Percentiles rank a stretch among this genome's conserved stretches.
phyloP scores from a whole-genome alignment of 768 basidiomycete genomes.

The Hypsizygus marmoreus region DNA sequence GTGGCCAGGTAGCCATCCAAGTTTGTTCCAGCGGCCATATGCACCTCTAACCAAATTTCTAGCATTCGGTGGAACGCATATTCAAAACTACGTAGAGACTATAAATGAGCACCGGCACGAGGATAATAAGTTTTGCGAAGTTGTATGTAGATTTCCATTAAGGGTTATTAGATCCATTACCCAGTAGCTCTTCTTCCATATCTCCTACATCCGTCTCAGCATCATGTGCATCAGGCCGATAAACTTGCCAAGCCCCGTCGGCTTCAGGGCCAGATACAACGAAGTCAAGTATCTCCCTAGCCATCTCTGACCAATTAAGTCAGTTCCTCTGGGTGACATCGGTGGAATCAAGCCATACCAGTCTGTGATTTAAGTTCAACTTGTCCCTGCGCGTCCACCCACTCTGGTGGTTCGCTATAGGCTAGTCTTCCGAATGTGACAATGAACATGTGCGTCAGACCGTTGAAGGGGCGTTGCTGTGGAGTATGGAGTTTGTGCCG shows the following conservation, averaged over 20 bases:
- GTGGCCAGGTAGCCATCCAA: conserved; percentile 41
- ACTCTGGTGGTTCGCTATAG: conserved; percentile 66
- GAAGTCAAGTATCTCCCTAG: conserved; percentile 60
- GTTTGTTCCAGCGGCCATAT: too few relatives aligned
- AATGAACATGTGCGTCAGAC: conserved; percentile 68
- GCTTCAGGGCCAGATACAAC: conserved; percentile 74
- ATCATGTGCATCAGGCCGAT: conserved; percentile 48
- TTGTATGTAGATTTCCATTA: neutral
- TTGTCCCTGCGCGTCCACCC: conserved; percentile 45
- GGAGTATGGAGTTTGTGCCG: conserved; percentile 60
- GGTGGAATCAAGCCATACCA: too few relatives aligned
- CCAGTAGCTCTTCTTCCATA: conserved; percentile 52
- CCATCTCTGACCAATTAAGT: too few relatives aligned
- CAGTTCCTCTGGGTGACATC: too few relatives aligned
- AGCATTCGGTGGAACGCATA: conserved; percentile 13
- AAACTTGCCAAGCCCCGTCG: conserved; percentile 66
- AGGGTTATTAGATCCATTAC: conserved; percentile 17
- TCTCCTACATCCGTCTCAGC: conserved; percentile 57
- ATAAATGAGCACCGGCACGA: neutral
- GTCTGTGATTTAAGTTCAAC: conserved; percentile 45
- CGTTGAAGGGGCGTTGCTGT: conserved; percentile 56
- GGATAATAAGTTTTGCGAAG: neutral
- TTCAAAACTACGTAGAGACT: conserved; percentile 9
- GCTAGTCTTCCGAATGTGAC: conserved; percentile 78
- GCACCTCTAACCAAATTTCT: neutral